These are phyloP conservation scores for Annulohypoxylon truncatum DNA, from an alignment of 2,329 filamentous ascomycete genomes.

Conservation along the genomic window DNA sequence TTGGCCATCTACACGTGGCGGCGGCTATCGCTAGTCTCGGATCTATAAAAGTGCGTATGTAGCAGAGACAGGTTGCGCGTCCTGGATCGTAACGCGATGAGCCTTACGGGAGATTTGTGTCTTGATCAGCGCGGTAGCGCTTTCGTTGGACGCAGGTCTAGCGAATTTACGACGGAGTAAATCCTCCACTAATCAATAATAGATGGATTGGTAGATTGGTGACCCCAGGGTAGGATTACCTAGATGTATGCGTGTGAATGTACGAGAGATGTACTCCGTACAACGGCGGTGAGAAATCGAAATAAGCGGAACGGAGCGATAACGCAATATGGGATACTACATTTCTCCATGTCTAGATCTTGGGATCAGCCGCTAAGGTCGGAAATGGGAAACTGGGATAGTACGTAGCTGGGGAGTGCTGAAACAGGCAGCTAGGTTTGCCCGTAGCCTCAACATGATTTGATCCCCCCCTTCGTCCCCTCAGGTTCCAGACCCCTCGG, in stretches of 20 bases:
- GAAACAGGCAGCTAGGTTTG: conserved; percentile 43
- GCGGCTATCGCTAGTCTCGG: conserved; percentile 27
- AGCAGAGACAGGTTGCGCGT: conserved; percentile 19
- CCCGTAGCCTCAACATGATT: conserved; percentile 33
- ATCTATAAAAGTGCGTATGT: conserved; percentile 1
- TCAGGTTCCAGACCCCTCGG: conserved; percentile 33
- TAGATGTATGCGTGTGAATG: neutral
- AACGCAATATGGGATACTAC: conserved; percentile 38
- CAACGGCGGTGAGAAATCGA: conserved; percentile 35
- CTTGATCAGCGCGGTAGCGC: conserved; percentile 24
- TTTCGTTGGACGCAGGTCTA: conserved; percentile 17
- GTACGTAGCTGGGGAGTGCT: conserved; percentile 33
- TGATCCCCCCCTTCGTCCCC: conserved; percentile 24
- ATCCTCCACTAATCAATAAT: conserved; percentile 31
- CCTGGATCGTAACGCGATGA: conserved; percentile 10
- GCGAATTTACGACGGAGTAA: conserved; percentile 27
- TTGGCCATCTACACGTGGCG: conserved; percentile 31
- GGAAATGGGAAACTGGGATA: conserved; percentile 34
- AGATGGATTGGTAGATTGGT: conserved; percentile 18
- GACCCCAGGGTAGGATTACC: conserved; percentile 32
- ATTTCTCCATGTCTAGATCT: conserved; percentile 40
- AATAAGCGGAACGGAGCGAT: conserved; percentile 34
- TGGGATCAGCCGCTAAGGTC: conserved; percentile 34
- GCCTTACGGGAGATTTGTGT: conserved; percentile 25
- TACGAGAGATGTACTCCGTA: conserved; percentile 5